Evolutionary conservation across 2,329 filamentous ascomycete genomes (phyloP), one percentile per base, ranked within the genome.

Genomic region (Plectosphaerella cucumerina): DNA sequence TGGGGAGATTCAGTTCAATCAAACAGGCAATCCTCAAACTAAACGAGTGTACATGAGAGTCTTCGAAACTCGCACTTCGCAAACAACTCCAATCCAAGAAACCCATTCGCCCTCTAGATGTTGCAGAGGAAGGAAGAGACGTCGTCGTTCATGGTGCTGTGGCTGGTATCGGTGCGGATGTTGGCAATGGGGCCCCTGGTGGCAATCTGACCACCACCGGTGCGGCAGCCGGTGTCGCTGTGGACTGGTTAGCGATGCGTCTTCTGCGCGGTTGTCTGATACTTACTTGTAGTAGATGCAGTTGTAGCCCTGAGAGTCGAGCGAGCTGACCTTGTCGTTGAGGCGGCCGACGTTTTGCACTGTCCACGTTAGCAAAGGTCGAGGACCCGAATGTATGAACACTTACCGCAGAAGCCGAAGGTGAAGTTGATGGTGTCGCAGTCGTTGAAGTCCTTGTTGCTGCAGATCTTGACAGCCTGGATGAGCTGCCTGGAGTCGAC

Each of bases 101-200:
- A 31, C 26, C 26, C 12, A 11, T 31, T 11, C 26, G 26, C 26
- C 31, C 39, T 46, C 26, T 49, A 50, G 1, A 50, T 47, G 37
- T 47, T 53, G 44, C 48, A 50, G 12, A 50, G 21, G 43, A 53
- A 53, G 23, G 51, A 53, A 18, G 51, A 53, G n/a, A 53, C 48
- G 21, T 53, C 51, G n/a, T 53, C 51, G 31, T 53, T 53, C 51
- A 44, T 43, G 43, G 44, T 53, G 47, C 48, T 50, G 51, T 47
- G 49, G 14, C 33, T 21, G 6, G 51, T 37, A 31, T 50, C 18
- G 35, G 47, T 47, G 14, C 51, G 47, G 33, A 53, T 53, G 37
- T 53, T 37, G 8, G 31, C 14, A 20, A 53, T 44, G 9, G 45
- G 20, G 10, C 51, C 48, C 20, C 20, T 47, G 9, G 51, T 53